Evolutionary conservation across 1,284 basidiomycete genomes (phyloP), one percentile per base, ranked within the genome.

Genomic region (Cutaneotrichosporon sp.): DNA sequence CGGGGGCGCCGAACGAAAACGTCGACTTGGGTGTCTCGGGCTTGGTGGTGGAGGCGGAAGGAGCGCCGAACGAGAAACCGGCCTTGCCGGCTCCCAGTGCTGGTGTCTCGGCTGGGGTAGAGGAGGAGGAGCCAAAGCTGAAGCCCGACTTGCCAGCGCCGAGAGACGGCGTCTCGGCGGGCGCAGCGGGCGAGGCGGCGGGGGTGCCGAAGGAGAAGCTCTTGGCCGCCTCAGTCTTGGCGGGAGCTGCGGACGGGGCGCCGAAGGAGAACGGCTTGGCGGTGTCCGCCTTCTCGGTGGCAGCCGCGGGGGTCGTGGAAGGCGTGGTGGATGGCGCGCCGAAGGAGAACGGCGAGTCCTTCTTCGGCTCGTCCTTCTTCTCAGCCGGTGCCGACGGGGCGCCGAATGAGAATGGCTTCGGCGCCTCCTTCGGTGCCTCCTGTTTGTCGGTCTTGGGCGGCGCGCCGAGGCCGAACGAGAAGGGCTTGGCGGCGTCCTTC

Each of bases 1-100:
- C 11, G 2, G 57, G 38, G 0, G 47, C 42, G 36, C 56, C 60
- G 24, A 62, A 62, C 29, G 53, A 55, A 56, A 62, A 62, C 5
- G 38, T 8, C 25, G 50, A 18, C 18, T 49, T 42, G 25, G 51
- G 9, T 13, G 20, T 16, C 10, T 24, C 50, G 25, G 57, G 42
- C 38, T 58, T 49, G 22, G 24, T 46, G 13, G 45, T 20, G 4
- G 54, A 29, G 29, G 29, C 9, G 29, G 59, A n/a, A 13, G 34
- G 11, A n/a, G 24, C 34, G 29, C 58, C 58, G n/a, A 54, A 54
- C 2, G 50, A 53, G 57, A 59, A 59, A 10, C 36, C 27, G 7
- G 33, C 10, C 22, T 16, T 18, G 20, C 36, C 36, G 14, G 38
- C 18, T 3, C 38, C 38, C 6, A 42, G 38, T 46, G 33, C 31